Evolutionary conservation across 2,329 filamentous ascomycete genomes (phyloP).

Genomic region (Fusarium brachygibbosum): DNA sequence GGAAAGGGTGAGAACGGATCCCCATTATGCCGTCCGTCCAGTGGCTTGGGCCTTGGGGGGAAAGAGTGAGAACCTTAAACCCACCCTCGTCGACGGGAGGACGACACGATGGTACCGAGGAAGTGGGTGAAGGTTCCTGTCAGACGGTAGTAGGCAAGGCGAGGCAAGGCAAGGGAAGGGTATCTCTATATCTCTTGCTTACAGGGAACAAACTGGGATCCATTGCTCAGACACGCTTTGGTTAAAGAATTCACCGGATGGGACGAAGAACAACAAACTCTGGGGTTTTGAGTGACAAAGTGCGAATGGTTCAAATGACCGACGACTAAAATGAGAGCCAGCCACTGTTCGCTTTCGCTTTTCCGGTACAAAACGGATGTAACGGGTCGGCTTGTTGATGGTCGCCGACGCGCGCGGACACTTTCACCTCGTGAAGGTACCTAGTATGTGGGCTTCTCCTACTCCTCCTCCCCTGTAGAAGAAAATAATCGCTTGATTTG

Average conservation of each 20-base stretch:
- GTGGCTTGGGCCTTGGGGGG: constrained; percentile 43
- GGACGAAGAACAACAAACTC: background rate
- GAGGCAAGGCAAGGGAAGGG: background rate
- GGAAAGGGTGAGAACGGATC: constrained; percentile 27
- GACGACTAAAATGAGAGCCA: background rate
- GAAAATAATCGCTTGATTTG: background rate
- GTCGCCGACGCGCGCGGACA: background rate
- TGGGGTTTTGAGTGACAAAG: background rate
- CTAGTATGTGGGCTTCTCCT: no score
- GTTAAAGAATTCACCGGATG: background rate
- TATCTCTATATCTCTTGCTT: background rate
- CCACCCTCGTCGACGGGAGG: constrained; percentile 40
- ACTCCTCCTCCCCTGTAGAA: background rate
- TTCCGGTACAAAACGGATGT: background rate
- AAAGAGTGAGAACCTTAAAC: constrained; percentile 51
- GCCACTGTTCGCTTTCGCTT: background rate
- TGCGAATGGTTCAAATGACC: background rate
- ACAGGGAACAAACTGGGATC: background rate
- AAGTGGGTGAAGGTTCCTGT: constrained; percentile 23
- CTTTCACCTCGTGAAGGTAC: background rate
- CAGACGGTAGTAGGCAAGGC: background rate
- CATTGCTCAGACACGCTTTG: background rate
- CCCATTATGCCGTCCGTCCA: constrained; percentile 31
- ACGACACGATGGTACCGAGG: constrained; percentile 34
- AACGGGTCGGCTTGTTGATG: background rate